A percentile compares a stretch with the other conserved stretches of the same genome.
Evolutionary conservation across 2,329 filamentous ascomycete genomes (phyloP).

Genomic region (Calonectria pauciramosa): DNA sequence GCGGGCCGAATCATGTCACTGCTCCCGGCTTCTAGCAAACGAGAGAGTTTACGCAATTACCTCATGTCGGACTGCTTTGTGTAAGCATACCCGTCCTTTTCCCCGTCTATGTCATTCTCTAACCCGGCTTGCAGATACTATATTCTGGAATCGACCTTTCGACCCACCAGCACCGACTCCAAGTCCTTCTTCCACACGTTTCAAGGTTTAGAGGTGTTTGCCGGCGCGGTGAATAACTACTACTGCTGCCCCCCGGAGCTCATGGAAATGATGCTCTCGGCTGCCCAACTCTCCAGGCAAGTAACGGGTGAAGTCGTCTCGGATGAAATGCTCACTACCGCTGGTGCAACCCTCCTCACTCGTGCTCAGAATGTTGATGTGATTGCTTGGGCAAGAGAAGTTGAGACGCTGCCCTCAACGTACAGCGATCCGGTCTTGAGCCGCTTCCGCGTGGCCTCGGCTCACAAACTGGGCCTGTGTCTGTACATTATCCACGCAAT

Average conservation of each 20-base stretch:
- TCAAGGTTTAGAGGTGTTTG: slow-evolving; percentile 54
- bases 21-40: slow-evolving; percentile 48
- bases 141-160: slow-evolving; percentile 61
- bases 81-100: slow-evolving; percentile 40
- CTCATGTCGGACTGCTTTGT: slow-evolving; percentile 64
- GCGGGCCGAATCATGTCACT: slow-evolving; percentile 60
- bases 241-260: slow-evolving; percentile 61
- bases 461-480: slow-evolving; percentile 60
- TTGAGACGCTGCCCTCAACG: slow-evolving; percentile 51
- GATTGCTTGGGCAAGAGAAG: slow-evolving; percentile 55
- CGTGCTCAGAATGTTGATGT: slow-evolving; percentile 58
- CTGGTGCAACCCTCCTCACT: slow-evolving; percentile 52
- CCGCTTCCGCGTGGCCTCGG: slow-evolving; percentile 57
- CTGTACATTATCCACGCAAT: slow-evolving; percentile 61
- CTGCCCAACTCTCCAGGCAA: slow-evolving; percentile 56
- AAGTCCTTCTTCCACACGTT: slow-evolving; percentile 53
- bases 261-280: slow-evolving; percentile 58
- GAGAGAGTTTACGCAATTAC: slow-evolving; percentile 57
- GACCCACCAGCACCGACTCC: slow-evolving; percentile 47
- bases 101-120: slow-evolving; percentile 9
- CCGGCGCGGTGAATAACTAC: slow-evolving; percentile 60
- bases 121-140: slow-evolving; percentile 53
- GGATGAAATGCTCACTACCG: slow-evolving; percentile 46
- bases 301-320: slow-evolving; percentile 44
- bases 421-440: slow-evolving; percentile 52